Evolutionary conservation across 108 stramenopile species (phyloP).

Genomic region (Skeletonema grethae): DNA sequence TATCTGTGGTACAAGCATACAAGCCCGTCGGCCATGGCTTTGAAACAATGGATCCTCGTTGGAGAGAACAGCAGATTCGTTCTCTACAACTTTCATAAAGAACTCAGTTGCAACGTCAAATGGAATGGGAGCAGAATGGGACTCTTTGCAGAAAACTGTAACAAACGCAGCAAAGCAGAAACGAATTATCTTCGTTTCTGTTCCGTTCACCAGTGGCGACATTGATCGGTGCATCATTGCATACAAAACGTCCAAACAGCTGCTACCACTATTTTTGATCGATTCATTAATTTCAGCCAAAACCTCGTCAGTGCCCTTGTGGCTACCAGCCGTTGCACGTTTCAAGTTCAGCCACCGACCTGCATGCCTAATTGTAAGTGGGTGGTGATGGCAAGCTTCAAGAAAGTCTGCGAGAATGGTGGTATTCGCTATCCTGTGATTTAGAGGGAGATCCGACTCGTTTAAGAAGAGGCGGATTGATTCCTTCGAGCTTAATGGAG

Average conservation of each 20-base stretch:
- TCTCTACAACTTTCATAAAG: constrained; percentile 65
- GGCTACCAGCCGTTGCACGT: constrained; percentile 67
- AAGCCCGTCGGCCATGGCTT: constrained; percentile 69
- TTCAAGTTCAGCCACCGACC: constrained; percentile 80
- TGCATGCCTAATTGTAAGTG: constrained; percentile 73
- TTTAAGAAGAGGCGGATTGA: constrained; percentile 60
- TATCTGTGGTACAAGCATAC: constrained; percentile 71
- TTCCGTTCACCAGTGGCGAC: constrained; percentile 71
- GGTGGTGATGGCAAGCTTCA: constrained; percentile 68
- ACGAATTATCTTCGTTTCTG: constrained; percentile 70
- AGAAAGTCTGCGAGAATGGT: constrained; percentile 54
- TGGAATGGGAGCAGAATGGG: constrained; percentile 55
- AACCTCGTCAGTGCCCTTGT: constrained; percentile 69
- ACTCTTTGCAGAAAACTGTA: constrained; percentile 60
- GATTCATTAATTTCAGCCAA: constrained; percentile 46
- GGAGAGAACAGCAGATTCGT: constrained; percentile 22
- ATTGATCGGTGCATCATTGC: constrained; percentile 70
- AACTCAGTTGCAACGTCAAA: constrained; percentile 56
- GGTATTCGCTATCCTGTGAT: constrained; percentile 57
- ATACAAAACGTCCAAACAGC: constrained; percentile 67
- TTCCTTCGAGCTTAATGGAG: constrained; percentile 66
- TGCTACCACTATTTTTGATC: neutral
- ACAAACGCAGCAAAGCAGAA: constrained; percentile 75
- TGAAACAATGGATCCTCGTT: constrained; percentile 59
- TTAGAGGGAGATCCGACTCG: constrained; percentile 61